A percentile compares a stretch with the other conserved stretches of the same genome.
Conservation (phyloP, 2,329 filamentous ascomycete species). For the Dichotomopilus funicola region DNA sequence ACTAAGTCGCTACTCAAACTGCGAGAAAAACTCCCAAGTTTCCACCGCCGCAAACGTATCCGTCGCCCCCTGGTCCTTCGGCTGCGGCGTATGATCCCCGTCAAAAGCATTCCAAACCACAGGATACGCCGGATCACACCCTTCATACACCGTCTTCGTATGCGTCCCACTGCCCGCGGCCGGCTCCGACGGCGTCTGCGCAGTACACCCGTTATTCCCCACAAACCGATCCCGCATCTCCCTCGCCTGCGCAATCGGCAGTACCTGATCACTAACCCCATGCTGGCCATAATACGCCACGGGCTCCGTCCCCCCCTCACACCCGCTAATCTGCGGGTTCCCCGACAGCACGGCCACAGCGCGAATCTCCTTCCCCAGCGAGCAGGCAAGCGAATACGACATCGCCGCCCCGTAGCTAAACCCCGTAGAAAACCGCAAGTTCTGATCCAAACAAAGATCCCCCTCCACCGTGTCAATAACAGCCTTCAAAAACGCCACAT, state of each 20-base stretch:
- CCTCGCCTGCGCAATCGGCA: constrained; percentile 11
- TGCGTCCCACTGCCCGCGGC: not conserved
- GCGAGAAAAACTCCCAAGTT: constrained; percentile 9
- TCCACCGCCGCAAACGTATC: not conserved
- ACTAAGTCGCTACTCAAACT: not conserved
- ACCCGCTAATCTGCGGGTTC: constrained; percentile 13
- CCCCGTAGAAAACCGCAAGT: constrained; percentile 37
- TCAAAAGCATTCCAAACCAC: constrained; percentile 5
- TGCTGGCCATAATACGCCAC: constrained; percentile 20
- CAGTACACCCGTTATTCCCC: constrained; percentile 15
- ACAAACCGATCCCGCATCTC: constrained; percentile 19
- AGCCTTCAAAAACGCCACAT: constrained; percentile 35
- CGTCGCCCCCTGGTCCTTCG: not conserved
- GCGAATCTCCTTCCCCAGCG: constrained; percentile 32
- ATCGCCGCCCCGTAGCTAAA: constrained; percentile 41
- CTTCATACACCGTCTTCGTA: not conserved
- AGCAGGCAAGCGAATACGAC: constrained; percentile 37
- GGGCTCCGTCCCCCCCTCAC: constrained; percentile 12
- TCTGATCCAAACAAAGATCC: constrained; percentile 37
- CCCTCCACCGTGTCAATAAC: constrained; percentile 33
- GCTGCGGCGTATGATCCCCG: constrained; percentile 1
- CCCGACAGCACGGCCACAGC: constrained; percentile 28
- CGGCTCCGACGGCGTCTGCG: not conserved
- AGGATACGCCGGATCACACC: not conserved
- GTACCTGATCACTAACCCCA: constrained; percentile 12